phyloP scores from a whole-genome alignment of 179 eudicot genomes.

The Drosera spatulata region DNA sequence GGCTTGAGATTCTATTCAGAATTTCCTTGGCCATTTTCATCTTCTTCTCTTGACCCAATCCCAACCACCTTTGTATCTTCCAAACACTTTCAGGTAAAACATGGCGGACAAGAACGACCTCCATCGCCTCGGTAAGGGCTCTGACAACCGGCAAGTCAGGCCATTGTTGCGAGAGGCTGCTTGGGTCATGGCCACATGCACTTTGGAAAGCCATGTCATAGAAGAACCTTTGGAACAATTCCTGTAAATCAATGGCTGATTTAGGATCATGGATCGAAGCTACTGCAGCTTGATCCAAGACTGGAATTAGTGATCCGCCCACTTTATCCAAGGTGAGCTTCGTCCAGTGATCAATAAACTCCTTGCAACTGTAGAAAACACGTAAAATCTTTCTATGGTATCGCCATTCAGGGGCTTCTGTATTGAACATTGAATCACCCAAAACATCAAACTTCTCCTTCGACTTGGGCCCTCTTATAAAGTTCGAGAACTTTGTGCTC shows the following conservation, averaged over 20 bases:
- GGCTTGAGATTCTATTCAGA: too few species aligned
- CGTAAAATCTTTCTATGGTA: constrained; percentile 15
- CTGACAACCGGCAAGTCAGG: background rate
- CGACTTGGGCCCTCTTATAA: constrained; percentile 23
- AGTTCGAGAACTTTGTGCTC: constrained; percentile 22
- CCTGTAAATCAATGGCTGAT: constrained; percentile 4
- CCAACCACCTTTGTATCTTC: background rate
- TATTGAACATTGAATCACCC: constrained; percentile 15
- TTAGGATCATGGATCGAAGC: too few species aligned
- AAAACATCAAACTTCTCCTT: constrained; percentile 7
- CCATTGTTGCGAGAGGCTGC: background rate
- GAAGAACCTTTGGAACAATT: background rate
- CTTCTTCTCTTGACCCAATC: constrained; percentile 1
- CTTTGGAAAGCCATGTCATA: constrained; percentile 6
- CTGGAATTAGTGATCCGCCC: background rate
- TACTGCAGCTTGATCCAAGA: too few species aligned
- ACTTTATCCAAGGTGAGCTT: constrained; percentile 2
- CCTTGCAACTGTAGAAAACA: constrained; percentile 10
- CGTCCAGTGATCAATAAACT: constrained; percentile 9
- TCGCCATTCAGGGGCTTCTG: constrained; percentile 18
- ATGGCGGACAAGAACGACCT: background rate
- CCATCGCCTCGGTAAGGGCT: constrained; percentile 3
- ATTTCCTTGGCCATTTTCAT: too few species aligned
- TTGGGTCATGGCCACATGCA: constrained; percentile 7
- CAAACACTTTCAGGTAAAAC: background rate